Conservation (phyloP, 2,329 filamentous ascomycete species). For the Camillea tinctor region DNA sequence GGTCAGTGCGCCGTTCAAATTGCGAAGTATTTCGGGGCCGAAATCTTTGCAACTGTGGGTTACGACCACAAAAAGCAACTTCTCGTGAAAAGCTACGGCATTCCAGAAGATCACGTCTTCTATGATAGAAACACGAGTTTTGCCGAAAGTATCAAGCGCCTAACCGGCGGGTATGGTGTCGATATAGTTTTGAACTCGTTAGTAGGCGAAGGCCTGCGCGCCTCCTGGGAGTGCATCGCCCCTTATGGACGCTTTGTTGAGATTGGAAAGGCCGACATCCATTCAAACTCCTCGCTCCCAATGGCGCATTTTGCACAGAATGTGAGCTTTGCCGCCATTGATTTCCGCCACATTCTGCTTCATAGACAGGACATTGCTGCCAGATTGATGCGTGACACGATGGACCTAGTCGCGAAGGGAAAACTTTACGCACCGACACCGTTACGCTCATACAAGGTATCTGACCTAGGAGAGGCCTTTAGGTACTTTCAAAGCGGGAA, state of each 20-base stretch:
- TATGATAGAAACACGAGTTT: conserved; percentile 29
- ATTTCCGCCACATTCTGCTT: conserved; percentile 8
- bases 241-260: conserved; percentile 37
- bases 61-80: conserved; percentile 29
- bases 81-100: conserved; percentile 24
- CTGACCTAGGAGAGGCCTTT: conserved; percentile 11
- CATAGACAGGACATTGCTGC: neutral
- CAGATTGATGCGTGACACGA: neutral
- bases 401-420: neutral
- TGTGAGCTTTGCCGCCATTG: conserved; percentile 3
- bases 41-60: conserved; percentile 28
- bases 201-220: conserved; percentile 25
- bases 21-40: conserved; percentile 30
- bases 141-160: conserved; percentile 23
- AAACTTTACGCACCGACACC: conserved; percentile 1
- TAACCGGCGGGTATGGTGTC: conserved; percentile 23
- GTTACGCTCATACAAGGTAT: neutral
- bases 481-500: conserved; percentile 11
- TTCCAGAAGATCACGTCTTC: conserved; percentile 29
- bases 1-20: conserved; percentile 29
- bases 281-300: neutral
- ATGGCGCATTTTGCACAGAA: conserved; percentile 9
- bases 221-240: conserved; percentile 41
- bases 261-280: conserved; percentile 12
- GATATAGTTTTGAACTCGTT: conserved; percentile 31